Conservation (phyloP, 305 asterid genomes). For the Fraxinus platypoda region DNA sequence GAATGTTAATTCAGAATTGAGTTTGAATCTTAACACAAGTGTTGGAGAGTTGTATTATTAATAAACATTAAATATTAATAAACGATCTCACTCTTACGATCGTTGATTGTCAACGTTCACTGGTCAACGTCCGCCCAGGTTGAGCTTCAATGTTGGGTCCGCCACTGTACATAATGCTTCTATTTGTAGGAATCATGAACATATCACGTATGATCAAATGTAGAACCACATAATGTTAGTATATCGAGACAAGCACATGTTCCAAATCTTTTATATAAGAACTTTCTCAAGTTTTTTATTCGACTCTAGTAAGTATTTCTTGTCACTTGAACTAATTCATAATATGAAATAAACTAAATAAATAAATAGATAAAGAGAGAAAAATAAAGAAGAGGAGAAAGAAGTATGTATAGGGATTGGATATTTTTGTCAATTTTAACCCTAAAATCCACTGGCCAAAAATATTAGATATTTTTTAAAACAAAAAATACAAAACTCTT, state of each 20-base stretch:
- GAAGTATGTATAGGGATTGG: neutral
- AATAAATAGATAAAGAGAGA: too few relatives aligned
- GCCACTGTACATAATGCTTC: neutral
- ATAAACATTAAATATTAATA: too few relatives aligned
- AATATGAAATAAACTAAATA: neutral
- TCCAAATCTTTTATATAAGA: neutral
- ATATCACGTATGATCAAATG: too few relatives aligned
- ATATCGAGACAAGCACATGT: neutral
- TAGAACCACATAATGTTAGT: neutral
- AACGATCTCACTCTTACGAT: too few relatives aligned
- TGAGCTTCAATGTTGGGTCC: too few relatives aligned
- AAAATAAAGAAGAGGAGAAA: neutral
- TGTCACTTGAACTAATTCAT: neutral
- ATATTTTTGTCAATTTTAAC: neutral
- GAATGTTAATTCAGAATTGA: neutral
- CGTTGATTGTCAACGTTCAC: too few relatives aligned
- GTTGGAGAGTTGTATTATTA: neutral
- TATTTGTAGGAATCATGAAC: neutral
- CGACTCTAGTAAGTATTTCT: neutral
- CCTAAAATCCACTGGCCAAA: conserved; percentile 21
- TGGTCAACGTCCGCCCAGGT: too few relatives aligned
- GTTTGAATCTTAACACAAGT: neutral
- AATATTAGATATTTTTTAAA: conserved; percentile 19
- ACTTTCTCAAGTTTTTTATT: neutral
- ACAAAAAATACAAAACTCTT: neutral